Percentiles rank a stretch among this genome's conserved stretches.
Evolutionary conservation across 1,284 basidiomycete species (phyloP).

Genomic region (Ustilago nuda): DNA sequence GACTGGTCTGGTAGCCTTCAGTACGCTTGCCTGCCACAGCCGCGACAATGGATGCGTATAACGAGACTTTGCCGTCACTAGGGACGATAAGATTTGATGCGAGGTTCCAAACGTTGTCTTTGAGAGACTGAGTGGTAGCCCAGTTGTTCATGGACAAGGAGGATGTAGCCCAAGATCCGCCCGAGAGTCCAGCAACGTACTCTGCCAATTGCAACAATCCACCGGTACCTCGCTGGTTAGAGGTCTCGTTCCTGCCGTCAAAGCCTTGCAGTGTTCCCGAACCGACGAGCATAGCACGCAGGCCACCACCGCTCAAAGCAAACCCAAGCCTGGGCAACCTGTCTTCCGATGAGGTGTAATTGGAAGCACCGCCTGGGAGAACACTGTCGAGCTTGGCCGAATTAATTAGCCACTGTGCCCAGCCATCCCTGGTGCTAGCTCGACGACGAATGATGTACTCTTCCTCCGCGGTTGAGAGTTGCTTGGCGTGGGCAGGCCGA

Average conservation of each 20-base stretch:
- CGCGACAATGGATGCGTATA: slow-evolving; percentile 69
- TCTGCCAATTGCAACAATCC: slow-evolving; percentile 66
- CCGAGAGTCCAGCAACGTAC: slow-evolving; percentile 65
- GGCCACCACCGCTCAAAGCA: slow-evolving; percentile 71
- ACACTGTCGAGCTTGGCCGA: slow-evolving; percentile 41
- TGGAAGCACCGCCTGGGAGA: slow-evolving; percentile 54
- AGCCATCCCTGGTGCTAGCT: slow-evolving; percentile 23
- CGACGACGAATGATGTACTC: slow-evolving; percentile 56
- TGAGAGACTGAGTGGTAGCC: slow-evolving; percentile 59
- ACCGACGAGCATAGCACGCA: slow-evolving; percentile 71
- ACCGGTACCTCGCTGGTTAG: slow-evolving; percentile 60
- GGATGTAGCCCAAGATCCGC: slow-evolving; percentile 65
- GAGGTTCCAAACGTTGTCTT: slow-evolving; percentile 70
- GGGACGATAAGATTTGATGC: slow-evolving; percentile 71
- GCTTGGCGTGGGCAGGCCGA: slow-evolving; percentile 51
- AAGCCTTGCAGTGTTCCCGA: slow-evolving; percentile 58
- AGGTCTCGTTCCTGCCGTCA: slow-evolving; percentile 63
- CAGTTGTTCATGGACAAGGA: slow-evolving; percentile 62
- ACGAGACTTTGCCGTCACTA: slow-evolving; percentile 68
- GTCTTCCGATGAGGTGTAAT: slow-evolving; percentile 49
- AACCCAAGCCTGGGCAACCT: slow-evolving; percentile 69
- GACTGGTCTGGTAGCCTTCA: slow-evolving; percentile 48
- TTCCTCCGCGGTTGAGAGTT: slow-evolving; percentile 45
- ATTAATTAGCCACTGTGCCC: slow-evolving; percentile 56
- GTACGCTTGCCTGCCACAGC: slow-evolving; percentile 57